A percentile compares a stretch with the other conserved stretches of the same genome.
phyloP scores from a whole-genome alignment of 306 rosid species.

The Vigna mungo region DNA sequence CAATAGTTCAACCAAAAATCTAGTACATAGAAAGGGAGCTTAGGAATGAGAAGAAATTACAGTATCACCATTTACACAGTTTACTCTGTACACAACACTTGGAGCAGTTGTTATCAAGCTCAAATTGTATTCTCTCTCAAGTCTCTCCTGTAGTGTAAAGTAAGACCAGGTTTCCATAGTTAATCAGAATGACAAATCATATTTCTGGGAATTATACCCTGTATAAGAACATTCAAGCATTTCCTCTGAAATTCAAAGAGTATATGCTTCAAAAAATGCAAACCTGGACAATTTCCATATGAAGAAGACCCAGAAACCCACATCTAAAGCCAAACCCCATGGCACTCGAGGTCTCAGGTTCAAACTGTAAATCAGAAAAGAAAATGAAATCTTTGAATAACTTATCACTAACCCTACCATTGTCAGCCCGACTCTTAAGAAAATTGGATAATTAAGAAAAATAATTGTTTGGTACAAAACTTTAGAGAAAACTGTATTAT shows the following conservation, averaged over 20 bases:
- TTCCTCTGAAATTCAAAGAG: constrained; percentile 38
- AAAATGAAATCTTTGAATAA: constrained; percentile 33
- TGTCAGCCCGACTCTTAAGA: constrained; percentile 21
- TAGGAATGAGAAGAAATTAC: constrained; percentile 74
- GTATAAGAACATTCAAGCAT: constrained; percentile 37
- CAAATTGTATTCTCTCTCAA: constrained; percentile 84
- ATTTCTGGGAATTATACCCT: constrained; percentile 9
- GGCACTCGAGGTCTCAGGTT: constrained; percentile 94
- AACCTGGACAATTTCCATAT: constrained; percentile 99
- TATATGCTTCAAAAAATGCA: constrained; percentile 29
- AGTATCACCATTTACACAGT: constrained; percentile 74
- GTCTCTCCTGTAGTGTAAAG: constrained; percentile 66
- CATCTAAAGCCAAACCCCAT: constrained; percentile 99
- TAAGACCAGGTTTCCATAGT: constrained; percentile 37
- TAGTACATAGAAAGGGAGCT: constrained; percentile 46
- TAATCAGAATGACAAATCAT: constrained; percentile 34
- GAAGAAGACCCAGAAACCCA: constrained; percentile 95
- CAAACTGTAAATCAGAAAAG: constrained; percentile 67
- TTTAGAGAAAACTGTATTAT: constrained; percentile 22
- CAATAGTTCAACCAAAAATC: constrained; percentile 30
- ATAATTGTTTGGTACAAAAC: neutral
- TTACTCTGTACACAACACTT: constrained; percentile 80
- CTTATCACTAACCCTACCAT: constrained; percentile 35
- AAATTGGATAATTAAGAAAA: constrained; percentile 20
- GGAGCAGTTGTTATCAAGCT: constrained; percentile 88